These are phyloP conservation scores for Hansenula sp. DNA, from an alignment of 1,139 yeast genomes.

Conservation along the genomic window DNA sequence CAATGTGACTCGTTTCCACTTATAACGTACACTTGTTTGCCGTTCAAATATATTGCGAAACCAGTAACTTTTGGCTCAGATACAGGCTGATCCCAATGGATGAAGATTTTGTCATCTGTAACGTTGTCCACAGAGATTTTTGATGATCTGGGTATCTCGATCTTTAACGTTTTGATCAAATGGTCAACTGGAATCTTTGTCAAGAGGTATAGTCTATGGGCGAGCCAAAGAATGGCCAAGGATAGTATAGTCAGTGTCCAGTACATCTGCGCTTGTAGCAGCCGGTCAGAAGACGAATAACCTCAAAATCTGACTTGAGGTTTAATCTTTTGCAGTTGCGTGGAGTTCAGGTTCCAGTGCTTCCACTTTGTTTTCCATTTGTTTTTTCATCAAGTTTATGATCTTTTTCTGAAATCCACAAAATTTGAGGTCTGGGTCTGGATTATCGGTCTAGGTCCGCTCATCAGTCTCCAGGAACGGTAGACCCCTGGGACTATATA, in stretches of 20 bases:
- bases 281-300: too few relatives aligned
- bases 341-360: too few relatives aligned
- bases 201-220: conserved; percentile 24
- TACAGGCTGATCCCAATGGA: conserved; percentile 49
- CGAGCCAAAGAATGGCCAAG: conserved; percentile 20
- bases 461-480: too few relatives aligned
- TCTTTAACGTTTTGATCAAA: conserved; percentile 45
- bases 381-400: background rate
- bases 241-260: conserved; percentile 15
- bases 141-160: conserved; percentile 56
- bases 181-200: conserved; percentile 45
- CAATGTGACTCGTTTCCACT: conserved; percentile 30
- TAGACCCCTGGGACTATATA: too few relatives aligned
- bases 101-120: conserved; percentile 40
- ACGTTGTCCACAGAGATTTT: conserved; percentile 53
- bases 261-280: conserved; percentile 9
- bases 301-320: background rate
- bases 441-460: background rate
- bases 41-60: conserved; percentile 43
- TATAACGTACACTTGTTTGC: conserved; percentile 28
- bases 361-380: background rate
- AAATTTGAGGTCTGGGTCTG: background rate
- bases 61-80: conserved; percentile 15
- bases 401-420: background rate
- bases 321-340: background rate